Evolutionary conservation across 208 protist species (phyloP), one percentile per base, ranked within the genome.

Genomic region (Trypanosoma cruzi): DNA sequence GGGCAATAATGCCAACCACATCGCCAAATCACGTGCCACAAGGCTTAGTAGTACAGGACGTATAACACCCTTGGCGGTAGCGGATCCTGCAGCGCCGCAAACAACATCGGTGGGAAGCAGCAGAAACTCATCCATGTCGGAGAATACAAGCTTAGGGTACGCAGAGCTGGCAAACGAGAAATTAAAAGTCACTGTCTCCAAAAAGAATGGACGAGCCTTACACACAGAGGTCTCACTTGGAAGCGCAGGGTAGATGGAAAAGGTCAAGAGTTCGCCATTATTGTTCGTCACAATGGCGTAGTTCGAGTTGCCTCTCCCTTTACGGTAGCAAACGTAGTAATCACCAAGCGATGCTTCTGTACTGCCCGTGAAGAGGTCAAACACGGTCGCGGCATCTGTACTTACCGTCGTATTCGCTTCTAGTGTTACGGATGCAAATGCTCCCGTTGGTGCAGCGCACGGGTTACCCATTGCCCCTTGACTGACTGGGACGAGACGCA

Each of bases 261-360:
- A 96, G 59, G 68, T 83, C 10, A 74, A 55, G 24, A 52, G 67
- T 6, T 48, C 34, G 16, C 72, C 80, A 34, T 59, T 53, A 48
- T 68, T 71, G 66, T 81, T 74, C 14, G 79, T 70, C 20, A 93
- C 80, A 32, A 92, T 62, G 18, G 85, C 85, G 68, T 88, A 93
- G 52, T 56, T 59, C 50, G 69, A 56, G n/a, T 28, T 48, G 29
- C 46, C 28, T 10, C 29, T n/a, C 22, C 48, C 68, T 31, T 55
- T 68, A 18, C 68, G 75, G 72, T 97, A 97, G 71, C 92, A 97
- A 10, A 90, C 59, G 76, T 92, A 87, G 77, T 97, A 97, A 65
- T 89, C 82, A 2, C 88, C 91, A 0, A 86, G 55, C 73, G 84
- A 90, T n/a, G 26, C 55, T 34, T 57, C 68, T 24, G 77, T 61